Base-by-base conservation (phyloP, 257 asterid genomes). In the Solanum peruvianum region DNA sequence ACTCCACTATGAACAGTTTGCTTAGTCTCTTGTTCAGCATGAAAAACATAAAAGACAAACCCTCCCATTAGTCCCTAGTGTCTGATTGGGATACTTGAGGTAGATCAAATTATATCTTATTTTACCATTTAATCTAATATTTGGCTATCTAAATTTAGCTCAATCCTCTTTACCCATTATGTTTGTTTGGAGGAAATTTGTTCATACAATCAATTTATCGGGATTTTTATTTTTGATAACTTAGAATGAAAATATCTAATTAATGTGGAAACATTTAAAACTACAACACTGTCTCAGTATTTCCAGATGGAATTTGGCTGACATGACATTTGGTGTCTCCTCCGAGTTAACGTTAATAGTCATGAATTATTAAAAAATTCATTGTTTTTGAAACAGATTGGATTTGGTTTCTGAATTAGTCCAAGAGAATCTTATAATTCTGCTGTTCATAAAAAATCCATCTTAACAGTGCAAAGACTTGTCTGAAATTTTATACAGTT, bases 401-500 rank as follows among this genome's bases (percentile, higher is more conserved):
- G 52, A 49, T 42, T 81, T 49, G 45, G 45, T 81, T 2, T 14
- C 85, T 47, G 69, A 29, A 11, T 45, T 49, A 1, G 20, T 7
- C 35, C 44, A 11, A 31, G 64, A 80, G 20, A 81, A 49, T 49
- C 52, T 16, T 49, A 29, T 49, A 20, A 81, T 81, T 81, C 16
- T 49, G 85, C 31, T 49, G 35, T 16, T 10, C 69, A 47, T 77
- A 80, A 80, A 16, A 18, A 81, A 52, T 18, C 45, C 42, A 31
- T 47, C 27, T 3, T 49, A 49, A 49, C 21, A 78, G 10, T 45
- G 27, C 27, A 27, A 78, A 18, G 9, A 49, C 69, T 80, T 49
- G 69, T 18, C 41, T 78, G 62, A 78, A 77, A 35, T 86, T 80
- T 64, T 64, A 11, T 90, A 90, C 92, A 88, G 90, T 20, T 87